Base-by-base conservation (phyloP, 345 rosid species). In the Camelina sativa region DNA sequence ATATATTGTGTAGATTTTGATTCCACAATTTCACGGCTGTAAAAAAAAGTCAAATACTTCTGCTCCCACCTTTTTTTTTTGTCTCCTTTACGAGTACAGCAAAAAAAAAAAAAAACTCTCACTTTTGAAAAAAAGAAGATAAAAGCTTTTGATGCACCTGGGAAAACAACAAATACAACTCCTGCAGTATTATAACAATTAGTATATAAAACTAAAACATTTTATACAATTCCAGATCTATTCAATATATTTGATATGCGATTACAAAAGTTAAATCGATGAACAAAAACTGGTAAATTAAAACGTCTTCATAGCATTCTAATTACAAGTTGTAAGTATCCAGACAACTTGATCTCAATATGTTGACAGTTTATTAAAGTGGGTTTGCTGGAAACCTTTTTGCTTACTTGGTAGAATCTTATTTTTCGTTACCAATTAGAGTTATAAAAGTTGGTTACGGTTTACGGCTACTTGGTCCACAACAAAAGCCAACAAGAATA, bases 21-120 rank as follows among this genome's bases (percentile, higher is more conserved):
- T 5, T 66, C 72, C 32, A 74, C 19, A 12, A 57, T 22, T 67
- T 75, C 15, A 75, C 37, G 61, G 73, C 67, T n/a, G 67, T 75
- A 48, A 50, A 15, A 48, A 48, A 11, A 19, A 5, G 67, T 60
- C 55, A 50, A 51, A 25, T 13, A 67, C 54, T 59, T 8, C 53
- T 40, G 48, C 65, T 30, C 32, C 60, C 3, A 17, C 28, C 8
- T 2, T 46, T 56, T 25, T 37, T 56, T 56, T 37, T 64, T 11
- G 9, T 20, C 30, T 16, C 11, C 12, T 43, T 30, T 51, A 40
- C 17, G 40, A 7, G 4, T 11, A 17, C 12, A 6, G 7, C 0
- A 17, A 17, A 17, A 34, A 19, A 61, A 20, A 10, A 47, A 10
- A 8, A 11, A 40, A 46, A 58, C 43, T 41, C 34, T 15, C 35